Evolutionary conservation across 1,284 basidiomycete genomes (phyloP), one percentile per base, ranked within the genome.

Genomic region (Quambalaria eucalypti): DNA sequence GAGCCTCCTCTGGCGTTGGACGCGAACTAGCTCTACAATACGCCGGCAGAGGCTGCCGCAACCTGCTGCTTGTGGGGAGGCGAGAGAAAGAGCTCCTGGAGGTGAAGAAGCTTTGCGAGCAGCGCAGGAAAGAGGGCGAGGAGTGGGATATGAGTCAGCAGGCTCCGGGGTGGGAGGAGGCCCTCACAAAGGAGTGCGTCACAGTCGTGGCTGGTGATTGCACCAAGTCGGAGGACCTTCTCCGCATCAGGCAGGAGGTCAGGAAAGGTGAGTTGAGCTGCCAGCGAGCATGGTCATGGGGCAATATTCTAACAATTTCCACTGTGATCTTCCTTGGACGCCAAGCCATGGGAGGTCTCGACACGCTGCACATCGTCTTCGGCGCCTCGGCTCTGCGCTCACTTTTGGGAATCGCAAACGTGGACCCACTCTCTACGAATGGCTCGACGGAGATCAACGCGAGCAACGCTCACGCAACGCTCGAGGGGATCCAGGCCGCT

Each of bases 331-430:
- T 21, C 25, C 29, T 55, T 4, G 8, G 5, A 23, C 52, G 14
- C 31, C 33, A 54, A 90, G 89, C 80, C 56, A 89, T 88, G 86
- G 78, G 77, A 3, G 87, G 89, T 12, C 64, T 93, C 2, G 90
- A 95, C 72, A 95, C 90, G 0, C 72, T 93, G 3, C 79, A 90
- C 46, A 83, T 95, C 52, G 82, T 84, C 52, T 90, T 90, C 6
- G 91, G 91, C 4, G 87, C 91, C 0, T 89, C 88, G 1, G 85
- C 89, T 2, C 80, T 90, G 1, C 82, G 83, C 47, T 87, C 90
- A 0, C 77, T 95, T 16, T 80, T 92, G 68, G 82, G 84, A 14
- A 78, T 88, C 4, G 85, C 87, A 9, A 85, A 85, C 0, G 79
- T 84, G 4, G 79, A 83, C 48, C 77, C 78, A 23, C 65, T 78